Conservation (phyloP, 2,329 filamentous ascomycete species). For the Dendrostoma leiphaemia region DNA sequence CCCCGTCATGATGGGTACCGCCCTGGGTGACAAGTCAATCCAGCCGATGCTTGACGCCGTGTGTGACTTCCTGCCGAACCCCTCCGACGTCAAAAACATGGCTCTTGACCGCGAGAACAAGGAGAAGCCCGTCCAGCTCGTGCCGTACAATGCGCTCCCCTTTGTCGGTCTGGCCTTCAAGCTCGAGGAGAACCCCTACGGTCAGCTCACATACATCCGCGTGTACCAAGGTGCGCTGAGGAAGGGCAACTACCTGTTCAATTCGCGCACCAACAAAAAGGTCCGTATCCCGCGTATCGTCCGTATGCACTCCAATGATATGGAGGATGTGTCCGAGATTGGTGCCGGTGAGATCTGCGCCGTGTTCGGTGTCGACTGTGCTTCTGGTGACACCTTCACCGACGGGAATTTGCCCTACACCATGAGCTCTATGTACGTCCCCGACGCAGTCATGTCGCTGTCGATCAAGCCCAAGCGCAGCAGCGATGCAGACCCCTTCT, state of each 20-base stretch:
- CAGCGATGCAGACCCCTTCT: constrained; percentile 91
- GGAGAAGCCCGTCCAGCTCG: constrained; percentile 80
- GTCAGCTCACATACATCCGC: constrained; percentile 95
- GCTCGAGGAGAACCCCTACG: constrained; percentile 97
- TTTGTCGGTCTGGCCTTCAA: constrained; percentile 98
- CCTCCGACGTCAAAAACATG: constrained; percentile 81
- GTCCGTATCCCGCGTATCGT: constrained; percentile 96
- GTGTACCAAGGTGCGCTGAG: constrained; percentile 92
- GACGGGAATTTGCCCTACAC: constrained; percentile 89
- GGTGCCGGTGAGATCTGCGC: constrained; percentile 97
- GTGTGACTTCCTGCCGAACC: constrained; percentile 93
- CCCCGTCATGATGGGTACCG: constrained; percentile 94
- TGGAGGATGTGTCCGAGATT: constrained; percentile 93
- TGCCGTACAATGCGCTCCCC: constrained; percentile 89
- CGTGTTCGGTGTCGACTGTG: constrained; percentile 96
- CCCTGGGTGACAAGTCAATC: constrained; percentile 88
- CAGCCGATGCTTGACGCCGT: constrained; percentile 96
- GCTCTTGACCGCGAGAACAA: constrained; percentile 79
- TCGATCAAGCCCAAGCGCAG: constrained; percentile 95
- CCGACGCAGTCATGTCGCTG: constrained; percentile 95
- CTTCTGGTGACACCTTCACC: constrained; percentile 96
- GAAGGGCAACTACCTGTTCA: constrained; percentile 90
- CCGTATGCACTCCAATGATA: constrained; percentile 98
- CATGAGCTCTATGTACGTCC: constrained; percentile 98
- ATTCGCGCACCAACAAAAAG: constrained; percentile 91